Base-by-base conservation (phyloP, 768 basidiomycete genomes). In the Flagelloscypha sp. region DNA sequence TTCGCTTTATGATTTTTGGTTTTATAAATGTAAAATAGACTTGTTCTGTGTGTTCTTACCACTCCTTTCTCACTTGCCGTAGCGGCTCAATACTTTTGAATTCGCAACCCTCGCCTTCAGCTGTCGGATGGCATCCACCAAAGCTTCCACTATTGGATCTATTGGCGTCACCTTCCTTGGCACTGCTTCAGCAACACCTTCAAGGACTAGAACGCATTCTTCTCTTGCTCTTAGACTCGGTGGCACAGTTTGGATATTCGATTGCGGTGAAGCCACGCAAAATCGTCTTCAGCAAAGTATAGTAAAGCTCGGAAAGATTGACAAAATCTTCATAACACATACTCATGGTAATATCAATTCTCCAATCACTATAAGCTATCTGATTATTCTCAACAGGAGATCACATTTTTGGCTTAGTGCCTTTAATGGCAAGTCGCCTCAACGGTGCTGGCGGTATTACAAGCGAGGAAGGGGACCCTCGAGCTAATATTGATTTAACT, bases 311-410 rank as follows among this genome's bases (percentile, higher is more conserved):
- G 79, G 84, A 20, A 79, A 56, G 49, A 79, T 90, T 31, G 68
- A 72, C 40, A 88, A 87, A 55, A 74, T 93, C 18, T 89, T 90
- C 53, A 76, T 92, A 41, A 90, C 89, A 1, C 89, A 93, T 58
- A 83, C 83, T 1, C 89, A 92, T 59, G 87, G 88, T 85, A 37
- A 22, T 62, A 12, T n/a, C 4, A 36, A 9, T 23, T 27, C 23
- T 18, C 13, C 15, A 24, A 3, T 30, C 27, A 13, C 36, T 13
- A 24, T 39, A 6, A 38, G 27, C 21, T 47, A 27, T 18, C 7
- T 40, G 38, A 44, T 17, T 22, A 17, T 21, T 31, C 23, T 42
- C n/a, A 6, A 21, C 48, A 87, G 85, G 85, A 3, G 83, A 87
- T 55, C 84, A 89, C 53, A 82, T 87, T 17, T 83, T 84, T 51